These are phyloP conservation scores for Pseudogymnoascus sp. DNA, from an alignment of 2,329 filamentous ascomycete species.

Conservation along the genomic window DNA sequence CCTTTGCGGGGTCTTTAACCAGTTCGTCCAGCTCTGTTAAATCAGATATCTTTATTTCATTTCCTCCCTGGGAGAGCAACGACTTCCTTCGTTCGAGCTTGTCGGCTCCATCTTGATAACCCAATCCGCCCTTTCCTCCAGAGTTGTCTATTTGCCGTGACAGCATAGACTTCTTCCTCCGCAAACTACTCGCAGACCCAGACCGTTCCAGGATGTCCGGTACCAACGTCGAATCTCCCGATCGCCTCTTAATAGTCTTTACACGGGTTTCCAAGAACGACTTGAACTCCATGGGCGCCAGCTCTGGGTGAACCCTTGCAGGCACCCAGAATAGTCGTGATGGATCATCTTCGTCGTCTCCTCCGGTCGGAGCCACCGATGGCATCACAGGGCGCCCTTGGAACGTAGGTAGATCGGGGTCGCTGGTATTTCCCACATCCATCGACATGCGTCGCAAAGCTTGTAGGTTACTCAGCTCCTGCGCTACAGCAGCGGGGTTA, in stretches of 20 bases:
- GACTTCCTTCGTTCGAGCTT: slow-evolving; percentile 67
- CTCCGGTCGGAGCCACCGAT: slow-evolving; percentile 59
- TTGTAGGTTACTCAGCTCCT: slow-evolving; percentile 65
- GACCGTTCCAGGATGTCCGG: slow-evolving; percentile 45
- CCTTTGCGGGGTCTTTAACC: slow-evolving; percentile 66
- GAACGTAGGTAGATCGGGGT: slow-evolving; percentile 70
- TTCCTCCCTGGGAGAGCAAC: slow-evolving; percentile 40
- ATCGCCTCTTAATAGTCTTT: slow-evolving; percentile 77
- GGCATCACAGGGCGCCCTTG: slow-evolving; percentile 56
- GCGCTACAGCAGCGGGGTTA: slow-evolving; percentile 59
- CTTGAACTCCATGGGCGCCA: slow-evolving; percentile 94
- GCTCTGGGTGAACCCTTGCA: slow-evolving; percentile 83
- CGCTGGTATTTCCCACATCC: slow-evolving; percentile 55
- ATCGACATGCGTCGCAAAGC: slow-evolving; percentile 70
- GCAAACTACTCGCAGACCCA: slow-evolving; percentile 50
- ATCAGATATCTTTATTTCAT: slow-evolving; percentile 53
- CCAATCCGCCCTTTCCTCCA: slow-evolving; percentile 45
- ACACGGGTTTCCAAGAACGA: slow-evolving; percentile 91
- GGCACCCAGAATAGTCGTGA: slow-evolving; percentile 93
- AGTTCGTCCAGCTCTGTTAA: slow-evolving; percentile 66
- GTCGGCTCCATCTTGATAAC: slow-evolving; percentile 78
- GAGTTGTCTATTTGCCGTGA: slow-evolving; percentile 81
- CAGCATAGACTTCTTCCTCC: slow-evolving; percentile 90
- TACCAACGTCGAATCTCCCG: slow-evolving; percentile 58
- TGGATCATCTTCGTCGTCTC: slow-evolving; percentile 78